phyloP scores from a whole-genome alignment of 805 yeast genomes.

The Kodamaea lidongshanica region DNA sequence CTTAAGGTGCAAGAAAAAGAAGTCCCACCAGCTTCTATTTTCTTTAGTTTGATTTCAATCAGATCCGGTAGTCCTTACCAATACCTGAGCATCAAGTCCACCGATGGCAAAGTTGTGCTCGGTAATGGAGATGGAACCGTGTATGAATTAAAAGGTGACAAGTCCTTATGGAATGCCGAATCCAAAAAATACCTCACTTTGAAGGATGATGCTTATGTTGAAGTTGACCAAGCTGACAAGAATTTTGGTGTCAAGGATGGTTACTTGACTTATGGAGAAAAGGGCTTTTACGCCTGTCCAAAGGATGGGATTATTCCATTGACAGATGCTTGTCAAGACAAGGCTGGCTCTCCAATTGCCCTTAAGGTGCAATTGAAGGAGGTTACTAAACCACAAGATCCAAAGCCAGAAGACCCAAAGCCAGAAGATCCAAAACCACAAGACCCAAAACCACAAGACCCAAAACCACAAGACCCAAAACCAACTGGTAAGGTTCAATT shows the following conservation, averaged over 20 bases:
- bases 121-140: slow-evolving; percentile 8
- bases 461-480: slow-evolving; percentile 2
- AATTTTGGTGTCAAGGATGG: slow-evolving; percentile 11
- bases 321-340: slow-evolving; percentile 5
- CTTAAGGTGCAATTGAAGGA: slow-evolving; percentile 8
- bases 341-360: slow-evolving; percentile 8
- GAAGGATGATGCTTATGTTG: slow-evolving; percentile 6
- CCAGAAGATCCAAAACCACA: no score
- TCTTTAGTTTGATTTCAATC: slow-evolving; percentile 1
- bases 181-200: slow-evolving; percentile 15
- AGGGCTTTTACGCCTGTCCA: slow-evolving; percentile 12
- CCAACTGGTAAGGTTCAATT: slow-evolving; percentile 8
- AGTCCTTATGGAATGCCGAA: slow-evolving; percentile 15
- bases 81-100: no score
- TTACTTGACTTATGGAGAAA: slow-evolving; percentile 10
- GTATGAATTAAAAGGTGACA: slow-evolving; percentile 19
- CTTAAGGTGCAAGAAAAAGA: slow-evolving; percentile 1
- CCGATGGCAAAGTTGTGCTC: no score
- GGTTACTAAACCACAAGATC: no score
- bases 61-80: slow-evolving; percentile 11
- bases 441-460: slow-evolving; percentile 4
- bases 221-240: slow-evolving; percentile 7
- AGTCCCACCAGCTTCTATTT: slow-evolving; percentile 7
- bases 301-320: slow-evolving; percentile 1
- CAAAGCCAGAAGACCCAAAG: no score